Evolutionary conservation across 768 basidiomycete species (phyloP), one percentile per base, ranked within the genome.

Genomic region (Suillus clintonianus): DNA sequence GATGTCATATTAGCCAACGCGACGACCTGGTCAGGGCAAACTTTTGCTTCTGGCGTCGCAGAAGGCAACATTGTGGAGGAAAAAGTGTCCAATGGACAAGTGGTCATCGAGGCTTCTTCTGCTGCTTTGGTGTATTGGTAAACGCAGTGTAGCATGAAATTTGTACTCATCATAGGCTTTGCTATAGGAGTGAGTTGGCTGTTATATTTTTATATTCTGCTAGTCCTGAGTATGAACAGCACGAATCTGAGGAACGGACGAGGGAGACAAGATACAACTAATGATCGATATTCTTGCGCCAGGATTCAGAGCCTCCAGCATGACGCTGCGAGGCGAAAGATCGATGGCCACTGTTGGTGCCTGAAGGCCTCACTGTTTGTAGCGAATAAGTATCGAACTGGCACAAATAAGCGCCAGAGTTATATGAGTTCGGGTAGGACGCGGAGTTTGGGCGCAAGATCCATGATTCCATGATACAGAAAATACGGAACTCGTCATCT

Each of bases 11-110:
- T 71, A 10, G 81, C 77, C 5, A 80, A 81, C 62, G 59, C 76
- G 42, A 84, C 82, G 43, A 80, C 77, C 3, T 85, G 83, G 83
- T 84, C 82, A 1, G 83, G 85, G 1, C 84, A 84, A 68, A 79
- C 73, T 17, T 85, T 79, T 61, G 60, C 65, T 17, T 66, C 74
- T 57, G 85, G 83, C 0, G 50, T 78, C 24, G 77, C 79, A 0
- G 68, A 68, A 41, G 84, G 84, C 34, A 60, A 66, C 22, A 41
- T 80, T 43, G 66, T 73, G 5, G 82, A 83, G 68, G 81, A 84
- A 62, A 74, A 66, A 22, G 68, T 81, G 30, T 62, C 32, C 27
- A 77, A 75, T 27, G 77, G 76, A 14, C 66, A 69, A 50, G 68
- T 82, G 45, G 67, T 69, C 0, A 74, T 82, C 10, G 70, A 71